These are phyloP conservation scores for Talaromyces sp. DNA, from an alignment of 2,329 filamentous ascomycete species.

Conservation along the genomic window DNA sequence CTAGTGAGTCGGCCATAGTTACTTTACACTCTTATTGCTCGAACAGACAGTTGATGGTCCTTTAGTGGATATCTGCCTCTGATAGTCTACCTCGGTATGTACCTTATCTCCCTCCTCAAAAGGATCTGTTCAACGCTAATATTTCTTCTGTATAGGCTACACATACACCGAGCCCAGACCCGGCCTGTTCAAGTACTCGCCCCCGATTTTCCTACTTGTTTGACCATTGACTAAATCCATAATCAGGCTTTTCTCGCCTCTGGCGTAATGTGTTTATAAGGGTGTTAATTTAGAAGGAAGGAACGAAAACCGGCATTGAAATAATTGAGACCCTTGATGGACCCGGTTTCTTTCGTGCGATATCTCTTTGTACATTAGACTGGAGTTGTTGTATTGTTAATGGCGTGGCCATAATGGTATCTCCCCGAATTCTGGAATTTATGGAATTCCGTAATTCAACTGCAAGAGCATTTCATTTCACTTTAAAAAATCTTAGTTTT, in stretches of 20 bases:
- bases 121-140: conserved; percentile 1
- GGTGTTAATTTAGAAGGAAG: background rate
- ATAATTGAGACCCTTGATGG: background rate
- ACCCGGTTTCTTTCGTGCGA: background rate
- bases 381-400: background rate
- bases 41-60: background rate
- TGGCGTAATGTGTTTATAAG: conserved; percentile 26
- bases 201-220: conserved; percentile 18
- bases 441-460: background rate
- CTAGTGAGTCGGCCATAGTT: conserved; percentile 59
- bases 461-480: background rate
- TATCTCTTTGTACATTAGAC: conserved; percentile 1
- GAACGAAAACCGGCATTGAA: background rate
- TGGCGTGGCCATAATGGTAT: background rate
- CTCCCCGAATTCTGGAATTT: background rate
- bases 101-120: conserved; percentile 5
- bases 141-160: conserved; percentile 57
- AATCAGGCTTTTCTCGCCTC: conserved; percentile 36
- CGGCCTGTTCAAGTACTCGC: conserved; percentile 61
- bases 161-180: conserved; percentile 90
- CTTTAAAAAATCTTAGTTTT: background rate
- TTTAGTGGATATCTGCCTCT: conserved; percentile 86
- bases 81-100: conserved; percentile 88
- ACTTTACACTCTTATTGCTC: background rate
- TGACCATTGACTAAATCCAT: conserved; percentile 13